Evolutionary conservation across 2,329 filamentous ascomycete genomes (phyloP).

Genomic region (Lithohypha guttulata): DNA sequence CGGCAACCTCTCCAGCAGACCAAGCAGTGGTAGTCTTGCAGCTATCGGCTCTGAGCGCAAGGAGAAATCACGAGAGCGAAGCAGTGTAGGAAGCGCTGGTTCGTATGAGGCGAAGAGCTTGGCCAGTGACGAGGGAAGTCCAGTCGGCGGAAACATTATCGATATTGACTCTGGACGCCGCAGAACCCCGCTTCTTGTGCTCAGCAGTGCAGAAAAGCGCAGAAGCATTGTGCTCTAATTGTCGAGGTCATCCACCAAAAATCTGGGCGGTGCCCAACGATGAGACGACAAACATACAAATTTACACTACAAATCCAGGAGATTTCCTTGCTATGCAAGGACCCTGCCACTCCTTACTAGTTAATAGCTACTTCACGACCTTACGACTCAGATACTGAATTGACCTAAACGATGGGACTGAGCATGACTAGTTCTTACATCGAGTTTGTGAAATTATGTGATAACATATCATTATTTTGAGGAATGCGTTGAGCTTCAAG

Average conservation of each 20-base stretch:
- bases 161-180: conserved; percentile 53
- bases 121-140: conserved; percentile 50
- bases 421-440: conserved; percentile 5
- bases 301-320: conserved; percentile 1
- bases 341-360: conserved; percentile 9
- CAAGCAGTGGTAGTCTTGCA: conserved; percentile 63
- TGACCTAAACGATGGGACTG: conserved; percentile 5
- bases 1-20: conserved; percentile 68
- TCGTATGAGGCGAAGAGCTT: conserved; percentile 52
- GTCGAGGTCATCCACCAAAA: background rate
- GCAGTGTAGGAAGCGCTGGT: conserved; percentile 36
- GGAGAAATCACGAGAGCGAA: conserved; percentile 54
- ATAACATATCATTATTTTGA: conserved; percentile 5
- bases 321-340: background rate
- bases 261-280: conserved; percentile 7
- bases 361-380: conserved; percentile 9
- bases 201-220: conserved; percentile 83
- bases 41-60: conserved; percentile 84
- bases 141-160: conserved; percentile 45
- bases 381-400: conserved; percentile 5
- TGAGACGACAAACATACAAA: background rate
- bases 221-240: conserved; percentile 44
- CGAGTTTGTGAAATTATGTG: conserved; percentile 5
- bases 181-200: conserved; percentile 74
- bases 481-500: too few relatives aligned